A percentile compares a stretch with the other conserved stretches of the same genome.
Evolutionary conservation across 2,329 filamentous ascomycete genomes (phyloP).

Genomic region (Aspergillus clavatus): DNA sequence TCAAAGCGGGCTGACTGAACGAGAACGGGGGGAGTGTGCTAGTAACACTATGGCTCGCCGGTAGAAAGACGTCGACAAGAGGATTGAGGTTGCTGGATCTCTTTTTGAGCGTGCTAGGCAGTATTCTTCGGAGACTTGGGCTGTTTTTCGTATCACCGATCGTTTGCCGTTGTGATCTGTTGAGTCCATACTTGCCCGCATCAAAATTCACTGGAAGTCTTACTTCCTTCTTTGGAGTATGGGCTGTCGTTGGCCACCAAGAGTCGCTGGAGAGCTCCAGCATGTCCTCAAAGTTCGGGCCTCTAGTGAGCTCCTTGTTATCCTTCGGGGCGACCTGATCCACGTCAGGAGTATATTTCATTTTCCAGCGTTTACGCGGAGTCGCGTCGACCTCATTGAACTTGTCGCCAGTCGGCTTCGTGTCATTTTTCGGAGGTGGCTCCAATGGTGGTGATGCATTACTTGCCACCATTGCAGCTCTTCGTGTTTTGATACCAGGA

Average conservation of each 20-base stretch:
- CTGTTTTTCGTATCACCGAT: not conserved
- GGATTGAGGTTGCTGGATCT: conserved; percentile 2
- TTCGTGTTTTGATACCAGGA: conserved; percentile 18
- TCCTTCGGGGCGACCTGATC: not conserved
- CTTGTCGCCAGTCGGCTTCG: not conserved
- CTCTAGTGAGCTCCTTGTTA: not conserved
- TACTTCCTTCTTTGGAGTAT: conserved; percentile 2
- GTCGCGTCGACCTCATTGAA: conserved; percentile 5
- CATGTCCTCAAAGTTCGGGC: not conserved
- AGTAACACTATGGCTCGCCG: not conserved
- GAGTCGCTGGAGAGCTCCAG: conserved; percentile 3
- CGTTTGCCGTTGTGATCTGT: not conserved
- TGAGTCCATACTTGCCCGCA: conserved; percentile 14
- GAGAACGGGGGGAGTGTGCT: conserved; percentile 5
- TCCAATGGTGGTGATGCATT: not conserved
- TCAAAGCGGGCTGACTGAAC: conserved; percentile 17
- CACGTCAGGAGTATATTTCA: conserved; percentile 10
- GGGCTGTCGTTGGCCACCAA: not conserved
- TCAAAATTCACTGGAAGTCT: conserved; percentile 11
- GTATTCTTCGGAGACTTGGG: not conserved
- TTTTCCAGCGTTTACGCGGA: conserved; percentile 16
- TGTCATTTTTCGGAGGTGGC: not conserved
- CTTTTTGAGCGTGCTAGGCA: not conserved
- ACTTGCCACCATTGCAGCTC: conserved; percentile 1
- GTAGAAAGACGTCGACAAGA: conserved; percentile 12